Evolutionary conservation across 306 rosid genomes (phyloP).

Genomic region (Cicer yamashitae): DNA sequence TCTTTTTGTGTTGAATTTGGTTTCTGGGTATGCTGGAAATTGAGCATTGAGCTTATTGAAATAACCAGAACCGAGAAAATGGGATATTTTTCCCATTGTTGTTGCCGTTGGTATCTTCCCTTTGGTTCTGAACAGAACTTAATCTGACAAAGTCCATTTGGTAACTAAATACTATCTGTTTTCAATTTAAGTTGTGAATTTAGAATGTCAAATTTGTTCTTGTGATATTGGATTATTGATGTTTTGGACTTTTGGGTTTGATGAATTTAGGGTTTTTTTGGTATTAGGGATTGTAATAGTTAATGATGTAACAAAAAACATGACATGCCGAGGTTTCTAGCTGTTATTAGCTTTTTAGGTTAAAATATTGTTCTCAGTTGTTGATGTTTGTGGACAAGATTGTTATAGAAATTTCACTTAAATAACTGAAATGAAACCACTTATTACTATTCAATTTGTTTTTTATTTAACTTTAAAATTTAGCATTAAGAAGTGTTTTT

Average conservation of each 20-base stretch:
- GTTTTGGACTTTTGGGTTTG: conserved; percentile 22
- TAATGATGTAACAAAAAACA: background rate
- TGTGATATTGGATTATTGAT: background rate
- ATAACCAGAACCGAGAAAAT: conserved; percentile 26
- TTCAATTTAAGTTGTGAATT: conserved; percentile 33
- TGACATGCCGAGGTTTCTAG: conserved; percentile 3
- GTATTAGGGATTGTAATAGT: conserved; percentile 33
- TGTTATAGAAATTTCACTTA: background rate
- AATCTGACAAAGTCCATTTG: conserved; percentile 35
- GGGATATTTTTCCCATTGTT: conserved; percentile 7
- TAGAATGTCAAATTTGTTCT: background rate
- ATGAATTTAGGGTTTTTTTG: conserved; percentile 36
- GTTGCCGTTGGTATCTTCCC: conserved; percentile 41
- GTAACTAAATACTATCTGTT: conserved; percentile 20
- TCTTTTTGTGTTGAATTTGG: conserved; percentile 35
- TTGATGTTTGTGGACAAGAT: conserved; percentile 34
- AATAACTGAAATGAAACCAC: conserved; percentile 12
- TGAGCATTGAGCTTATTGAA: conserved; percentile 43
- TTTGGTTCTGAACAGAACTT: conserved; percentile 11
- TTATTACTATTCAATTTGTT: conserved; percentile 26
- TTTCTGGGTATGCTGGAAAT: conserved; percentile 31
- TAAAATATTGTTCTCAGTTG: conserved; percentile 11
- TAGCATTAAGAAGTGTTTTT: background rate
- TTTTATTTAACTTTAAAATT: conserved; percentile 26
- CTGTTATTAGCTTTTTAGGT: conserved; percentile 33